Conservation (phyloP, 345 rosid species). For the Gossypium ekmanianum region DNA sequence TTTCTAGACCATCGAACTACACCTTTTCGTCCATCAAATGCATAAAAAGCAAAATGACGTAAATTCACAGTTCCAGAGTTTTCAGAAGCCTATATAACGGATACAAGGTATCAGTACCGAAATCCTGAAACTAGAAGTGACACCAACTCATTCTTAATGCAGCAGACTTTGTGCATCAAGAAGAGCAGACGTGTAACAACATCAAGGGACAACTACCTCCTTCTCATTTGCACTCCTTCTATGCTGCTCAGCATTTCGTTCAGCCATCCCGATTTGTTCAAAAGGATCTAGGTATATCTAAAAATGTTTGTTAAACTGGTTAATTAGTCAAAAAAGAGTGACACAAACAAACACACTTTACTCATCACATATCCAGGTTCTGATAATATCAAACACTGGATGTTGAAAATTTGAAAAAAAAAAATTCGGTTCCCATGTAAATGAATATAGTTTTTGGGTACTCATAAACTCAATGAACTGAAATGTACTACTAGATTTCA, state of each 20-base stretch:
- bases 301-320: conserved; percentile 4
- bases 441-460: neutral
- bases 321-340: conserved; percentile 2
- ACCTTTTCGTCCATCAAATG: conserved; percentile 83
- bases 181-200: neutral
- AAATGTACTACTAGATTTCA: neutral
- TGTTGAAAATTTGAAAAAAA: neutral
- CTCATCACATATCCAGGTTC: neutral
- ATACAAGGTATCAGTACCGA: conserved; percentile 21
- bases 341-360: neutral
- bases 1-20: conserved; percentile 75
- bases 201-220: conserved; percentile 44
- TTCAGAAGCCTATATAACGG: conserved; percentile 58
- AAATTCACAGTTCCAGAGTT: conserved; percentile 65
- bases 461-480: neutral
- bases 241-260: conserved; percentile 70
- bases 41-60: conserved; percentile 90
- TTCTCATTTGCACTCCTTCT: conserved; percentile 88
- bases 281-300: conserved; percentile 80
- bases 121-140: neutral
- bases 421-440: neutral
- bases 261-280: conserved; percentile 76
- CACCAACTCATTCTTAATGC: neutral
- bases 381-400: neutral
- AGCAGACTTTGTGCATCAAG: neutral